Evolutionary conservation across 2,329 filamentous ascomycete species (phyloP).

Genomic region (Colletotrichum tabaci): DNA sequence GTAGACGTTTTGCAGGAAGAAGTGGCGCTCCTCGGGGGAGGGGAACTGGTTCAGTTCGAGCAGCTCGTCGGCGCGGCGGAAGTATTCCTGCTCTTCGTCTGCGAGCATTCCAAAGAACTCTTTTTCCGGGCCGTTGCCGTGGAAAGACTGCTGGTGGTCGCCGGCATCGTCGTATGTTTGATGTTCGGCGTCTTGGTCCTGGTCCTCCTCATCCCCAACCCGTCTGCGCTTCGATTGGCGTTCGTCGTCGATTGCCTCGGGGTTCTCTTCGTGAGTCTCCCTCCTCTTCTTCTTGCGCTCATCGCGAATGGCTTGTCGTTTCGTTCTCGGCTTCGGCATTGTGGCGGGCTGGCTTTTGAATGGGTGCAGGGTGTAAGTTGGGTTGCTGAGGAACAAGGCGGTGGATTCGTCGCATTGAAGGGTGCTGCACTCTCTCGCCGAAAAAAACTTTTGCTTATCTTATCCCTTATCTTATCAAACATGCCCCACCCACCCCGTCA

Average conservation of each 20-base stretch:
- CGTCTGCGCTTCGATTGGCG: slow-evolving; percentile 44
- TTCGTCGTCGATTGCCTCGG: slow-evolving; percentile 44
- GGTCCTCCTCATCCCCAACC: slow-evolving; percentile 44
- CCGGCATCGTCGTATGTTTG: slow-evolving; percentile 44
- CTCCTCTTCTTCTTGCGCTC: slow-evolving; percentile 59
- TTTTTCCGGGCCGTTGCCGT: slow-evolving; percentile 62
- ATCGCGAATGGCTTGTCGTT: slow-evolving; percentile 56
- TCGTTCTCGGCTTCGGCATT: slow-evolving; percentile 63
- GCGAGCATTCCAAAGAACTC: slow-evolving; percentile 95
- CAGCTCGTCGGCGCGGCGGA: slow-evolving; percentile 89
- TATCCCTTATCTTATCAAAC: slow-evolving; percentile 45
- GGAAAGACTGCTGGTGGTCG: slow-evolving; percentile 50
- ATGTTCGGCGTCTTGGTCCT: slow-evolving; percentile 44
- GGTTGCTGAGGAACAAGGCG: slow-evolving; percentile 14
- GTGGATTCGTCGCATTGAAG: slow-evolving; percentile 5
- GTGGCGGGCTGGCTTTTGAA: slow-evolving; percentile 39
- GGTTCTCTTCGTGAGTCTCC: slow-evolving; percentile 45
- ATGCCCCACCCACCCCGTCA: background rate
- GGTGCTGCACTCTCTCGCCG: background rate
- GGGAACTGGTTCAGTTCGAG: slow-evolving; percentile 92
- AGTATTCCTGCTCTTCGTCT: slow-evolving; percentile 96
- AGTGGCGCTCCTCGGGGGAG: slow-evolving; percentile 77
- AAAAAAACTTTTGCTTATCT: slow-evolving; percentile 43
- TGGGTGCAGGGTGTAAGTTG: slow-evolving; percentile 4
- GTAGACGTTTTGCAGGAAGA: slow-evolving; percentile 87